These are phyloP conservation scores for Chlorella sp. DNA, from an alignment of 139 green algal species.

Conservation along the genomic window DNA sequence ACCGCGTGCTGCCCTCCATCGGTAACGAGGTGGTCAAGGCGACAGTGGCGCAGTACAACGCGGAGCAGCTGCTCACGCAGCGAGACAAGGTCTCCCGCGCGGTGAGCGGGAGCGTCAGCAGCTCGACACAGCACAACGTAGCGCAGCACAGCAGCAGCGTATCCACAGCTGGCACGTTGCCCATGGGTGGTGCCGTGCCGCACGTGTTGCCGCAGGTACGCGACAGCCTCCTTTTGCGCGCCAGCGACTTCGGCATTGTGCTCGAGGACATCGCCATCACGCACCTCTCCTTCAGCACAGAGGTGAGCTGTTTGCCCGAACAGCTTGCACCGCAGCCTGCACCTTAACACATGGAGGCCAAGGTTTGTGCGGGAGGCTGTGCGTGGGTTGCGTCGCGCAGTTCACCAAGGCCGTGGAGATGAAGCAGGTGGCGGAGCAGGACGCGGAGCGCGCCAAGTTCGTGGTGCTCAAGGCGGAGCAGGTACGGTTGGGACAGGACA, in stretches of 20 bases:
- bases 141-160: too few species aligned
- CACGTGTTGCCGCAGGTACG: constrained; percentile 39
- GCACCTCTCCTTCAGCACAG: constrained; percentile 91
- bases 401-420: constrained; percentile 94
- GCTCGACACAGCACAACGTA: too few species aligned
- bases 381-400: constrained; percentile 30
- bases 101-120: too few species aligned
- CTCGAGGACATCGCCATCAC: constrained; percentile 99
- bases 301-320: constrained; percentile 44
- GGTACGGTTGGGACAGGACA: too few species aligned
- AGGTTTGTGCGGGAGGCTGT: neutral
- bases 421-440: constrained; percentile 99
- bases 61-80: constrained; percentile 97
- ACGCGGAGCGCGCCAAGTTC: constrained; percentile 94
- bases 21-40: constrained; percentile 98
- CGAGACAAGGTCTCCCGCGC: constrained; percentile 82
- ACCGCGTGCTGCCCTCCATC: constrained; percentile 97
- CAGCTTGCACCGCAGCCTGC: neutral
- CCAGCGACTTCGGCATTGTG: constrained; percentile 94
- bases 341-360: neutral
- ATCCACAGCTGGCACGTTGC: too few species aligned
- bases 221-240: constrained; percentile 66
- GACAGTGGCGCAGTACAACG: constrained; percentile 98
- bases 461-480: constrained; percentile 91
- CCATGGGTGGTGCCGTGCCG: neutral